Base-by-base conservation (phyloP, 164 flowering plant species). In the Vitis amurensis region DNA sequence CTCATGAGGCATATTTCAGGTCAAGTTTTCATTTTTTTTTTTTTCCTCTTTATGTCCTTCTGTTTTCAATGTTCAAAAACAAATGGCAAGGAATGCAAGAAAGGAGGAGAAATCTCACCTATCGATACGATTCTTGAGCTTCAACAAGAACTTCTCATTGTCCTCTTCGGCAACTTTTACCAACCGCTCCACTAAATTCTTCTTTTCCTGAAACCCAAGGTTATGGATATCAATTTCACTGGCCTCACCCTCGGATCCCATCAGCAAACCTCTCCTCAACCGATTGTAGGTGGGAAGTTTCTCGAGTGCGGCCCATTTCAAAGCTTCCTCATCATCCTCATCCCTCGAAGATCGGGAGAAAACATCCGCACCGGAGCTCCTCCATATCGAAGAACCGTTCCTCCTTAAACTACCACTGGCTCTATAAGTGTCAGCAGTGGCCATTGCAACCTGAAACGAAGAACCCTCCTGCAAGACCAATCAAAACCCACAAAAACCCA, bases 101-200 rank as follows among this genome's bases (percentile, higher is more conserved):
- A 31, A 31, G 5, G 44, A 31, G 44, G 44, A 31, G 44, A 31
- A 31, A 31, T 59, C 8, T 64, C 71, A 89, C 95, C 86, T 79
- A 62, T 90, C 93, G 19, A 86, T 69, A 10, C 97, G 86, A 30
- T 82, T 59, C 80, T 77, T 88, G 78, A 89, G 88, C 71, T 82
- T 87, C 56, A 80, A 56, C 85, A 92, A 79, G 82, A 92, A 89
- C 80, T 81, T 83, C 83, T 89, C 95, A 69, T 92, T 85, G 61
- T 90, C 97, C 55, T 85, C 91, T 47, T 90, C 94, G 10, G 89
- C 82, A 66, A 80, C 71, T 13, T 75, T 81, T 8, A 92, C 75
- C 70, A 90, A 62, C 73, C 88, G 88, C 52, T 90, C 86, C 2
- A 92, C 27, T 71, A 90, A 73, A 27, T 66, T 71, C 79, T 68